A percentile compares a stretch with the other conserved stretches of the same genome.
These are phyloP conservation scores for Amanita molliuscula DNA, from an alignment of 768 basidiomycete genomes.

Conservation along the genomic window DNA sequence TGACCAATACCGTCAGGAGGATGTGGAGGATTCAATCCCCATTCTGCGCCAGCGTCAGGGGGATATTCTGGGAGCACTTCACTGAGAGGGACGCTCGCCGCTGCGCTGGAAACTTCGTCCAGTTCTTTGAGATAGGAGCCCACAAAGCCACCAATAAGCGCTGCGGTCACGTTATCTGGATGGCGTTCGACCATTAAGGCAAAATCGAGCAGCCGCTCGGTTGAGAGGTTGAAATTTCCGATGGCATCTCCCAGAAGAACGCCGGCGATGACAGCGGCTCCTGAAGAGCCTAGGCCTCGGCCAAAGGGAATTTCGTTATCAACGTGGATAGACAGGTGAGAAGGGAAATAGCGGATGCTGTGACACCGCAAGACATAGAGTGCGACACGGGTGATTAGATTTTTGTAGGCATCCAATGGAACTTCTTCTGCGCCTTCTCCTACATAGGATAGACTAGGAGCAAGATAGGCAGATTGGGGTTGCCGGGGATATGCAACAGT, in stretches of 20 bases:
- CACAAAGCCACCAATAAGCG: conserved; percentile 93
- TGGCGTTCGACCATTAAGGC: conserved; percentile 99
- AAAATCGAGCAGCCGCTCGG: conserved; percentile 78
- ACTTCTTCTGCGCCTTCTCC: conserved; percentile 90
- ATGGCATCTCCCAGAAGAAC: conserved; percentile 84
- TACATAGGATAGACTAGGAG: conserved; percentile 63
- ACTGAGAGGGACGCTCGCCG: conserved; percentile 84
- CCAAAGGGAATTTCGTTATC: conserved; percentile 97
- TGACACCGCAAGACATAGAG: conserved; percentile 97
- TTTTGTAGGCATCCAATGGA: conserved; percentile 91
- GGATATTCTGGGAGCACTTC: conserved; percentile 97
- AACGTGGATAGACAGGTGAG: conserved; percentile 62
- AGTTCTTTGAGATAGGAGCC: conserved; percentile 93
- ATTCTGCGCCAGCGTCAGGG: conserved; percentile 80
- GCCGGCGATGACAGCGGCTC: conserved; percentile 97
- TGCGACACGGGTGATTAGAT: conserved; percentile 93
- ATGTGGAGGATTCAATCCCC: conserved; percentile 82
- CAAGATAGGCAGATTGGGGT: conserved; percentile 21
- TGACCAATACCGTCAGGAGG: conserved; percentile 92
- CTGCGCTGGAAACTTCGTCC: conserved; percentile 67
- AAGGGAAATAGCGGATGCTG: conserved; percentile 62
- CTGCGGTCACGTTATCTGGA: conserved; percentile 98
- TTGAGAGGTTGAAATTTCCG: conserved; percentile 60
- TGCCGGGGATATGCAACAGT: conserved; percentile 34
- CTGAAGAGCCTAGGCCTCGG: conserved; percentile 93